Conservation (phyloP, 75 land plant species). For the Cunninghamia lanceolata region DNA sequence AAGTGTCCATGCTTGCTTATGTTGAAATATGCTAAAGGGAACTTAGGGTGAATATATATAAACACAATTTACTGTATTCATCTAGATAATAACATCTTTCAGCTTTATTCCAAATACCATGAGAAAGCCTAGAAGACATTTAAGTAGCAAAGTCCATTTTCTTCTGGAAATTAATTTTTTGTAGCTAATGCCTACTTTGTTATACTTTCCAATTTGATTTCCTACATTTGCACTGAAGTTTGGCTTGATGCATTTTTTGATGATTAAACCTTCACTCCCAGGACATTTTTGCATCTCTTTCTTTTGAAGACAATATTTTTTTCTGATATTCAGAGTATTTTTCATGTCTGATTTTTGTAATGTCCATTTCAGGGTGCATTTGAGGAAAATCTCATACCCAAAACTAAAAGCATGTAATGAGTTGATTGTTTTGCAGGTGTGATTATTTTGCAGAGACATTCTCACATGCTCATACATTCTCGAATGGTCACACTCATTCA, state of each 20-base stretch:
- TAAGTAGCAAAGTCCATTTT: not conserved
- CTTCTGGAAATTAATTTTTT: not conserved
- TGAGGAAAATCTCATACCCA: not conserved
- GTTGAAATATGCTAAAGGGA: too few species aligned
- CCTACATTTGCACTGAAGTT: not conserved
- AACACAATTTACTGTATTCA: too few species aligned
- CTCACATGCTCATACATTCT: not conserved
- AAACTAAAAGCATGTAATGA: not conserved
- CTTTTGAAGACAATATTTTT: not conserved
- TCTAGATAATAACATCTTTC: not conserved
- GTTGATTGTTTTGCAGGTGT: not conserved
- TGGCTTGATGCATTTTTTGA: not conserved
- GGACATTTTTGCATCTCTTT: not conserved
- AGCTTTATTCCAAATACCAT: not conserved
- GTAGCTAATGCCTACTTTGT: not conserved
- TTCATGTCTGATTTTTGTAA: not conserved
- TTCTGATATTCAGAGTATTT: not conserved
- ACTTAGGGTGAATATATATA: too few species aligned
- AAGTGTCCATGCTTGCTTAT: not conserved
- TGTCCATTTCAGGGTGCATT: not conserved
- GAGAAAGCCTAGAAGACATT: not conserved
- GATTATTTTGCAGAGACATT: not conserved
- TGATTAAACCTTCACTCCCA: not conserved
- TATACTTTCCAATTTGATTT: not conserved
- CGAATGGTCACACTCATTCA: not conserved